Percentiles rank a stretch among this genome's conserved stretches.
phyloP scores from a whole-genome alignment of 495 filamentous ascomycete genomes.

The Neurospora hispaniola region DNA sequence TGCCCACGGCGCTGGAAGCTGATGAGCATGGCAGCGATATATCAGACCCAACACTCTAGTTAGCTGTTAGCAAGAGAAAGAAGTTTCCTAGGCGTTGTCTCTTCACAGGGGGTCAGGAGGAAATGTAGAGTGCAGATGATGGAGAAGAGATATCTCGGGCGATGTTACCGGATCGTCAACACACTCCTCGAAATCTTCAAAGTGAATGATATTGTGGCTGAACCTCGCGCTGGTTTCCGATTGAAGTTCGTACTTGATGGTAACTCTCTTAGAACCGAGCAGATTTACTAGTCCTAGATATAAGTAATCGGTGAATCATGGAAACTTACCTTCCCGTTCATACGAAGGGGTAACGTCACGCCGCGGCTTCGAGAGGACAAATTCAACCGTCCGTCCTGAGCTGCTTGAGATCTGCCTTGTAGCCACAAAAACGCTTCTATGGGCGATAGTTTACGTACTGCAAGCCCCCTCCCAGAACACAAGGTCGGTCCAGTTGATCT shows the following conservation, averaged over 20 bases:
- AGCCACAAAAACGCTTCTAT: background rate
- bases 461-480: background rate
- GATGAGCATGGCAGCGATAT: no score
- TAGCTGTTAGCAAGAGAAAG: background rate
- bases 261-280: background rate
- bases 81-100: background rate
- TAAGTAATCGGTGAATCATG: background rate
- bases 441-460: background rate
- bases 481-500: background rate
- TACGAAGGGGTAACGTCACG: background rate
- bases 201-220: background rate
- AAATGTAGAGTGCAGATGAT: background rate
- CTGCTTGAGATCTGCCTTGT: background rate
- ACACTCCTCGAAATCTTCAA: background rate
- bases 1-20: no score
- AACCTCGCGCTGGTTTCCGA: background rate
- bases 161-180: background rate
- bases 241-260: background rate
- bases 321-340: background rate
- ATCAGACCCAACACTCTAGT: no score
- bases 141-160: background rate
- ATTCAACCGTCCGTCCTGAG: background rate
- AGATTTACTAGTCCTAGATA: background rate
- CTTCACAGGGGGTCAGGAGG: background rate
- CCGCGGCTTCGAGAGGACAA: background rate